Evolutionary conservation across 495 filamentous ascomycete species (phyloP), one percentile per base, ranked within the genome.

Genomic region (Podospora appendiculata): DNA sequence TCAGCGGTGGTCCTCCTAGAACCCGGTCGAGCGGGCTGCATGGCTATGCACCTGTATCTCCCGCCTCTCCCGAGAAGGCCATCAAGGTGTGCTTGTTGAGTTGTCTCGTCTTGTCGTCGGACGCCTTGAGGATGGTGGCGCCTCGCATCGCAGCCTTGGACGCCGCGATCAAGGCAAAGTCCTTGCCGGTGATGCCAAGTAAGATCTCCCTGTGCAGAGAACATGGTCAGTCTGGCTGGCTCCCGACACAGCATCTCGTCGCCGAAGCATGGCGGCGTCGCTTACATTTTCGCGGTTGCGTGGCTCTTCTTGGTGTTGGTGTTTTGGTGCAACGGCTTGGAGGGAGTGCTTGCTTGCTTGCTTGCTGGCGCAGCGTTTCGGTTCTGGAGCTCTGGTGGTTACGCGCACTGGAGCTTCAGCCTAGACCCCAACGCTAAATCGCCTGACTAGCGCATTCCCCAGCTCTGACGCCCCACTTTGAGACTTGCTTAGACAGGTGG

Each of bases 111-210:
- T 97, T 99, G 79, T 97, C 92, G 72, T 99, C 94, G 60, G 85
- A 79, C 32, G 89, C 85, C 74, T 99, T 99, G 66, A 99, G 82
- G 65, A 99, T 86, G 17, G 92, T 96, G 44, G 89, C 89, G 59
- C 93, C 93, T 70, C 93, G 82, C 91, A 96, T 96, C 58, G 88
- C 87, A 58, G 94, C 93, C 75, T 97, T 97, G 39, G 92, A 96
- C 53, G 93, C 90, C 52, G 90, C 93, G 68, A 99, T 78, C 78
- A 99, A 84, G 74, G 90, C 91, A 73, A 95, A 99, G 80, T 99
- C 93, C 78, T 92, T 93, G 75, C 93, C 94, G 38, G 93, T 96
- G 68, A 99, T 94, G 52, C 93, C 93, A 52, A 99, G 82, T 70
- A 99, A 79, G 69, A 97, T 89, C 83, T 99, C 93, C 93, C 90